Evolutionary conservation across 1,284 basidiomycete species (phyloP), one percentile per base, ranked within the genome.

Genomic region (Leccinum fuscescens): DNA sequence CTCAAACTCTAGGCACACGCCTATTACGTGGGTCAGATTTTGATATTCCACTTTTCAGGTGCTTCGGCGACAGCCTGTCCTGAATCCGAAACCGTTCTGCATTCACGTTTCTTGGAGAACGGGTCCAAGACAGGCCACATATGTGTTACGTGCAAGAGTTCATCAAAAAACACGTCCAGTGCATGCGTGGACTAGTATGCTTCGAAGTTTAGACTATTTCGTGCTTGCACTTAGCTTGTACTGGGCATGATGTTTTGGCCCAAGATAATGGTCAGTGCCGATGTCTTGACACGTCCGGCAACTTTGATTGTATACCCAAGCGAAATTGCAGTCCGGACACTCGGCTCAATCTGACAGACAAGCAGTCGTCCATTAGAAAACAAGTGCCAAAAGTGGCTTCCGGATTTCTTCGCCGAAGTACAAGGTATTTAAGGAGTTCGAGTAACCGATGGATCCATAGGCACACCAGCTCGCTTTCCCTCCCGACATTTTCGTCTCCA

Each of bases 71-170:
- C 35, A 37, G 96, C 96, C 51, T 98, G 96, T 75, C 94, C 95
- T 12, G 85, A 94, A 68, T 97, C 95, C 0, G 98, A 99, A 76
- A 84, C 88, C 6, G 83, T 83, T 24, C 84, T 96, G 37, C 96
- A 99, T 76, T 90, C 95, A 15, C 35, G 14, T 15, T 37, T 15
- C 35, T 37, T 37, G 14, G 35, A 37, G 14, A 3, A 37, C 35
- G 14, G 6, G 14, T 14, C 14, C 14, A 3, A 37, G 35, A 37
- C 35, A 15, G 35, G 35, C 6, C 35, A 37, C 24, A 27, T 27
- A 37, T 37, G 35, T 35, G 35, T 35, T 14, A 35, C 29, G 29
- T 31, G 9, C 35, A 35, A 35, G 35, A 35, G 68, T 98, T 94
- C 54, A 84, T 98, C 14, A 83, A 85, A 70, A 82, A 80, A 65